Base-by-base conservation (phyloP, 148 eudicot species). In the Camellia sinensis region DNA sequence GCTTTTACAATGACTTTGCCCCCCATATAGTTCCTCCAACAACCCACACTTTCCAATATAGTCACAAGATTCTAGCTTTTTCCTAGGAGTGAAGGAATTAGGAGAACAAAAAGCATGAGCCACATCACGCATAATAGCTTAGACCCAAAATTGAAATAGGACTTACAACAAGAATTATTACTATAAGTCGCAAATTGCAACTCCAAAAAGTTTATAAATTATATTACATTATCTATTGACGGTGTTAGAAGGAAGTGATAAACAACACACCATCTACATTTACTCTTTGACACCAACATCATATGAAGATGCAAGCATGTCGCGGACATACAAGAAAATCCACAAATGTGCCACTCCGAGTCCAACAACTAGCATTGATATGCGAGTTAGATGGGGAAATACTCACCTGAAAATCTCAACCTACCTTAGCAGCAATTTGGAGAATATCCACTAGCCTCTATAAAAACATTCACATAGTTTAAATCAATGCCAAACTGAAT, bases 321-420 rank as follows among this genome's bases (percentile, higher is more conserved):
- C 17, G 75, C 41, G 48, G 9, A 11, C 72, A 14, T 40, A 5
- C 5, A 68, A 43, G 48, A 0, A 68, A 43, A 7, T 12, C 4
- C 44, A 40, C 45, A 18, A 67, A 3, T 40, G 18, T 17, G 63
- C 18, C 18, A 4, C 15, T 12, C 63, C 7, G 9, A 14, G 13
- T 14, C 63, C 63, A n/a, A n/a, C 7, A 2, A 45, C 54, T 13
- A 48, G 7, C 75, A 71, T 48, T 19, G 12, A 71, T 48, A 9
- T 48, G 75, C 59, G 4, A 71, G 4, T 71, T n/a, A 48, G 56
- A 80, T 76, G 76, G 73, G 85, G 89, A 83, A 86, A 85, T 92
- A 92, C 98, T 94, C 96, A 94, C 98, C 97, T 94, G 97, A 90
- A 80, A 85, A 81, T 29, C 1, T 29, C 37, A 29, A 29, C 37